Evolutionary conservation across 148 eudicot genomes (phyloP).

Genomic region (Bassia scoparia): DNA sequence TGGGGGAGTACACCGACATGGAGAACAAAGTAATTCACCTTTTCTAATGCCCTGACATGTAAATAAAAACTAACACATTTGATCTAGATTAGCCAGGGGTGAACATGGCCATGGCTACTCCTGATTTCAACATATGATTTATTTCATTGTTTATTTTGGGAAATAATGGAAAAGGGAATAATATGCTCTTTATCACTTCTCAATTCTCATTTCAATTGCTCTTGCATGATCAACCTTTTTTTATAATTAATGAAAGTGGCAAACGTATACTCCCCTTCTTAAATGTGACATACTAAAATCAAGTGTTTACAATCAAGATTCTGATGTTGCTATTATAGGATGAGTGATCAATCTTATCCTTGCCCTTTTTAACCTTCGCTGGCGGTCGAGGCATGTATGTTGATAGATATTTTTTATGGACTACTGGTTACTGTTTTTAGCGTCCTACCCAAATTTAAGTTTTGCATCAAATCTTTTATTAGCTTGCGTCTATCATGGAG

Average conservation of each 20-base stretch:
- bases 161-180: neutral
- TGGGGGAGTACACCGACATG: conserved; percentile 95
- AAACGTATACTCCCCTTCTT: too few species aligned
- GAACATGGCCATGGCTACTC: neutral
- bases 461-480: too few species aligned
- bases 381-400: too few species aligned
- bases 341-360: neutral
- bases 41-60: conserved; percentile 5
- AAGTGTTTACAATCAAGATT: neutral
- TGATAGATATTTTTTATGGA: neutral
- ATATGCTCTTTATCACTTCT: neutral
- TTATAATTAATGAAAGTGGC: neutral
- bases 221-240: too few species aligned
- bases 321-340: neutral
- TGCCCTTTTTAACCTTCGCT: neutral
- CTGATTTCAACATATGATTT: neutral
- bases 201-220: neutral
- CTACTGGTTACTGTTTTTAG: too few species aligned
- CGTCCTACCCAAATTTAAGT: too few species aligned
- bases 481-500: too few species aligned
- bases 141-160: neutral
- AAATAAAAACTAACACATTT: neutral
- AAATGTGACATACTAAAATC: neutral
- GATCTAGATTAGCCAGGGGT: neutral
- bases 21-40: conserved; percentile 62